Evolutionary conservation across 768 basidiomycete species (phyloP).

Genomic region (Lactarius tabidus): DNA sequence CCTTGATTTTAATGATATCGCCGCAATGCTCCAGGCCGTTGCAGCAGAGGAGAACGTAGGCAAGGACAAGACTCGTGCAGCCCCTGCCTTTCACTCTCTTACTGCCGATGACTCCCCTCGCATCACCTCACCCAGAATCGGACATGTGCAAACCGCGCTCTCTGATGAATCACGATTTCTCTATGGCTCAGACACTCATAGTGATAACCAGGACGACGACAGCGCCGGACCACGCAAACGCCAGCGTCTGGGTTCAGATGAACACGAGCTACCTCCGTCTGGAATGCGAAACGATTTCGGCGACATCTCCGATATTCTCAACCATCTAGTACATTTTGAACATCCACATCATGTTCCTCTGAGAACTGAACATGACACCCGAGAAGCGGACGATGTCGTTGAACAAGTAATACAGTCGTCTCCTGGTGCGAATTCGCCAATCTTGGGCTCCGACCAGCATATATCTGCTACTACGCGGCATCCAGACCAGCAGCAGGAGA

Average conservation of each 20-base stretch:
- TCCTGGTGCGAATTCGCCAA: conserved; percentile 14
- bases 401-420: conserved; percentile 18
- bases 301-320: conserved; percentile 76
- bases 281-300: conserved; percentile 64
- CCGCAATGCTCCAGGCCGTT: conserved; percentile 74
- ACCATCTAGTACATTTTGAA: conserved; percentile 70
- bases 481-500: conserved; percentile 14
- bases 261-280: conserved; percentile 34
- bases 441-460: conserved; percentile 10
- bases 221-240: conserved; percentile 21
- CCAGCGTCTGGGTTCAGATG: conserved; percentile 30
- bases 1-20: conserved; percentile 59
- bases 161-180: conserved; percentile 32
- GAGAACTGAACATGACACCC: conserved; percentile 4
- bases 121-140: conserved; percentile 15
- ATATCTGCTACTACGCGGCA: background rate
- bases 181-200: conserved; percentile 37
- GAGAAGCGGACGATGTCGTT: conserved; percentile 14
- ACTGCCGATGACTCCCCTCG: conserved; percentile 48
- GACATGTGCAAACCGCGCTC: conserved; percentile 16
- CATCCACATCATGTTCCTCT: conserved; percentile 41
- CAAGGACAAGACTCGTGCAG: conserved; percentile 55
- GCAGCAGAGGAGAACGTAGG: conserved; percentile 41
- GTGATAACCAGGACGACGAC: conserved; percentile 31
- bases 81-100: conserved; percentile 76